phyloP scores from a whole-genome alignment of 495 filamentous ascomycete species.

The Neurospora discreta region DNA sequence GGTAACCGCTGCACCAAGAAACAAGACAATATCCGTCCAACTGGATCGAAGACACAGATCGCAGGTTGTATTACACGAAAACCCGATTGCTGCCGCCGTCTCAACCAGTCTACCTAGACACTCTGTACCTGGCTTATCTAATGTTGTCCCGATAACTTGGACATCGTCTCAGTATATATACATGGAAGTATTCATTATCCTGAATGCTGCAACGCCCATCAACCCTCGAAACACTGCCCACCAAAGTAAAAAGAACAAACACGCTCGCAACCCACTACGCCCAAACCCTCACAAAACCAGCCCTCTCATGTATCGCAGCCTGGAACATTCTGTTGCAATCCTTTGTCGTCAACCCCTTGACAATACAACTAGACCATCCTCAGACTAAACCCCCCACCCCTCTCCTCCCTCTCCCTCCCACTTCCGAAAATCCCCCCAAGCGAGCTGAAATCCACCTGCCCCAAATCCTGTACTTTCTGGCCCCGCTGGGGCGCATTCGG shows the following conservation, averaged over 20 bases:
- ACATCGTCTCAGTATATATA: neutral
- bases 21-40: neutral
- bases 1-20: neutral
- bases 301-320: neutral
- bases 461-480: slow-evolving; percentile 44
- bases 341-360: too few species aligned
- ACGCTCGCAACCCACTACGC: neutral
- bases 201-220: neutral
- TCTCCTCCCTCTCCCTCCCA: slow-evolving; percentile 59
- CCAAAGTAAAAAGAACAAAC: neutral
- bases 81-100: neutral
- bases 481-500: slow-evolving; percentile 83
- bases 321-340: too few species aligned
- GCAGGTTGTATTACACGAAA: neutral
- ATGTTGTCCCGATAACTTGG: neutral
- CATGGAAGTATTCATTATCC: neutral
- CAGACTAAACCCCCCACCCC: slow-evolving; percentile 72
- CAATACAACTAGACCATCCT: slow-evolving; percentile 49
- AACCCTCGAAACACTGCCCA: neutral
- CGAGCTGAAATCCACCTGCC: slow-evolving; percentile 61
- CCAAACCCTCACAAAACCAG: neutral
- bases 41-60: neutral
- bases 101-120: neutral
- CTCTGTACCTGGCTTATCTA: neutral
- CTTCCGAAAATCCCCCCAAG: slow-evolving; percentile 43